Base-by-base conservation (phyloP, 169 alveolate species). In the Plasmodium vivax region DNA sequence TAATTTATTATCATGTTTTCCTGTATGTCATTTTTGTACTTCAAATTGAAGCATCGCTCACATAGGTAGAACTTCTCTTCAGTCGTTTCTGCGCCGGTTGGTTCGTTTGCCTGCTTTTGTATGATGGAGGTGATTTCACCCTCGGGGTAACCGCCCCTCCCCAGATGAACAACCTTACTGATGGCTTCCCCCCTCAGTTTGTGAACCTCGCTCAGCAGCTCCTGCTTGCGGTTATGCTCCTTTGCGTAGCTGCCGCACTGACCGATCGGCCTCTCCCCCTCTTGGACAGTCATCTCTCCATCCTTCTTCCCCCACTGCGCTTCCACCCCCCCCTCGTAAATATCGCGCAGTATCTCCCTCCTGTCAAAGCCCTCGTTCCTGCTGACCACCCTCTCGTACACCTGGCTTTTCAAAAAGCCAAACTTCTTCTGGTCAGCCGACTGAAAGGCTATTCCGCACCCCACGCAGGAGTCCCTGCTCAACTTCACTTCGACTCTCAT, bases 381-480 rank as follows among this genome's bases (percentile, higher is more conserved):
- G 72, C 47, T 80, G 32, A 90, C 56, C n/a, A 90, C 72, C 77
- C 83, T 54, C 30, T 90, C 91, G 73, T 73, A 90, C 19, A 90
- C 74, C 36, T 90, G 84, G 8, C 82, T 74, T 68, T 80, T 90
- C 45, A 90, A 80, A 80, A 80, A 90, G 2, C 94, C 94, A 12
- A 90, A 90, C 51, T 38, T 90, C 43, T 68, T 79, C 54, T 56
- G 47, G 27, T 95, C 87, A 4, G 34, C 34, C 30, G 95, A 71
- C 62, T 96, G 97, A 54, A 96, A 82, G 36, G 83, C 79, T 27
- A 95, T 93, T 73, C 97, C 97, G 71, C 97, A 96, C 7, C 97
- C 97, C 38, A 77, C 82, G 56, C 97, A 96, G 12, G 54, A 45
- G 51, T 74, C 72, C 51, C 72, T 90, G 2, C 81, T 73, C 51